A percentile compares a stretch with the other conserved stretches of the same genome.
Evolutionary conservation across 2,329 filamentous ascomycete genomes (phyloP).

Genomic region (Hymenoscyphus occultus): DNA sequence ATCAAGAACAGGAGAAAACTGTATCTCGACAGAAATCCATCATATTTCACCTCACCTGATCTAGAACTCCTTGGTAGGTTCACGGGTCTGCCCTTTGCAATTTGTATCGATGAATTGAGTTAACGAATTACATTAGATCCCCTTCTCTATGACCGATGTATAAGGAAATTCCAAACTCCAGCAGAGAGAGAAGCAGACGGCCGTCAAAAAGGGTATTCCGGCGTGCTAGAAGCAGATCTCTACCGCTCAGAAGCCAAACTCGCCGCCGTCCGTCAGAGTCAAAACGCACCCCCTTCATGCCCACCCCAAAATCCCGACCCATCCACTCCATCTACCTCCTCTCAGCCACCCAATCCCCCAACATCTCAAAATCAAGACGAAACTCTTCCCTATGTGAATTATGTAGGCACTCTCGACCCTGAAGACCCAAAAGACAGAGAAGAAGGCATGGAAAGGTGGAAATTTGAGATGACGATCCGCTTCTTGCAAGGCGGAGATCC

Average conservation of each 20-base stretch:
- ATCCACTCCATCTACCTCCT: constrained; percentile 7
- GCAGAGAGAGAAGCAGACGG: constrained; percentile 38
- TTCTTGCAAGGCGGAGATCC: constrained; percentile 37
- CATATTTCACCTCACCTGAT: constrained; percentile 36
- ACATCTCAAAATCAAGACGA: constrained; percentile 6
- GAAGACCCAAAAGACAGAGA: constrained; percentile 34
- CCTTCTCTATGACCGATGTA: constrained; percentile 37
- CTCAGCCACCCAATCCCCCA: constrained; percentile 13
- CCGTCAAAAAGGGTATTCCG: constrained; percentile 37
- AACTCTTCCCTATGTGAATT: constrained; percentile 28
- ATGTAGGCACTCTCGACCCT: constrained; percentile 27
- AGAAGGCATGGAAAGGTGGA: constrained; percentile 36
- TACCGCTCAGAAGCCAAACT: constrained; percentile 38
- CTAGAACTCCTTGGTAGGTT: constrained; percentile 35
- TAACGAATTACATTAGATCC: constrained; percentile 33
- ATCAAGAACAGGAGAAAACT: constrained; percentile 36
- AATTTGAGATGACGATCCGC: constrained; percentile 36
- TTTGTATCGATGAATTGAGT: constrained; percentile 7
- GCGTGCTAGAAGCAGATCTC: constrained; percentile 38
- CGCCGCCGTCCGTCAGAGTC: constrained; percentile 27
- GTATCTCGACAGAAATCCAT: constrained; percentile 37
- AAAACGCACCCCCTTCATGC: background rate
- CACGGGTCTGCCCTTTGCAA: background rate
- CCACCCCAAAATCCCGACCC: background rate
- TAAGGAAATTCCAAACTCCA: constrained; percentile 36